These are phyloP conservation scores for Nakazawaea ernobii DNA, from an alignment of 805 yeast genomes.

Conservation along the genomic window DNA sequence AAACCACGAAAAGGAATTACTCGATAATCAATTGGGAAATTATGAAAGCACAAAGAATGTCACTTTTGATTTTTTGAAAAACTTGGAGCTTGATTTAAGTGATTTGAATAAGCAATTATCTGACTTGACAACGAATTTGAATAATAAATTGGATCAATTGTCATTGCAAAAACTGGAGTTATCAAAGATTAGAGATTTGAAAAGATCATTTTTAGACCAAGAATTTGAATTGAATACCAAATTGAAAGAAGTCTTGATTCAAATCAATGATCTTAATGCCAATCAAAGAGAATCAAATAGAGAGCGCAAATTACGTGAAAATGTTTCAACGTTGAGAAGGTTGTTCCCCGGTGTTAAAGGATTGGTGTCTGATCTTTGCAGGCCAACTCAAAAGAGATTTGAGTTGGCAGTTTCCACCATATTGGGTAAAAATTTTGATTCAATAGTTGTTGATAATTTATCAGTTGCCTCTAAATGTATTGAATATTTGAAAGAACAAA, in stretches of 20 bases:
- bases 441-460: conserved; percentile 77
- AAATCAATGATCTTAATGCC: conserved; percentile 69
- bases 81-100: conserved; percentile 25
- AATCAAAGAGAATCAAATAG: conserved; percentile 68
- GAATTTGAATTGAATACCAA: conserved; percentile 61
- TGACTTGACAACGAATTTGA: conserved; percentile 18
- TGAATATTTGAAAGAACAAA: conserved; percentile 72
- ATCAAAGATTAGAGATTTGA: conserved; percentile 25
- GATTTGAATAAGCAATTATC: conserved; percentile 25
- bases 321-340: conserved; percentile 61
- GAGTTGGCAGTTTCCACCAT: conserved; percentile 71
- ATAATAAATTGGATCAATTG: conserved; percentile 27
- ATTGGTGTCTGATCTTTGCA: conserved; percentile 69
- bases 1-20: conserved; percentile 38
- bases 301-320: conserved; percentile 68
- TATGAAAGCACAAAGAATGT: conserved; percentile 30
- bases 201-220: conserved; percentile 32
- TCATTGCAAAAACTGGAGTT: conserved; percentile 21
- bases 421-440: conserved; percentile 73
- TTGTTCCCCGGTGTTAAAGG: conserved; percentile 86
- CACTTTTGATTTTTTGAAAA: conserved; percentile 29
- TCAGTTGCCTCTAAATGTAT: conserved; percentile 73
- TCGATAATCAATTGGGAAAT: conserved; percentile 29
- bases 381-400: conserved; percentile 68
- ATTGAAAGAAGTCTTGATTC: conserved; percentile 51